A percentile compares a stretch with the other conserved stretches of the same genome.
Conservation (phyloP, 1,284 basidiomycete species). For the Uromyces viciae-fabae region DNA sequence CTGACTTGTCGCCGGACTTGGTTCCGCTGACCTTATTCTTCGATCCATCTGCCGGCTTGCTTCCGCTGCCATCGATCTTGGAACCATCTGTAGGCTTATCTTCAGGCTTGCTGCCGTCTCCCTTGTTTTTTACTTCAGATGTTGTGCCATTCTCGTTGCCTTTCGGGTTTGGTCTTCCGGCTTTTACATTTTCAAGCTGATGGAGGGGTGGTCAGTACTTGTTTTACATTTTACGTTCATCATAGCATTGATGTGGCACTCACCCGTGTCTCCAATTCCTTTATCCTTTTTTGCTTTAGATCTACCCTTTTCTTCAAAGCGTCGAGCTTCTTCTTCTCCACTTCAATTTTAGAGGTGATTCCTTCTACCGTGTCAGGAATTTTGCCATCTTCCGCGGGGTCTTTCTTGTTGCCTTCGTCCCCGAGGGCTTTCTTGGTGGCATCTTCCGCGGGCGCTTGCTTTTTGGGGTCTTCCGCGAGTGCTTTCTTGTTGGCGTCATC, state of each 20-base stretch:
- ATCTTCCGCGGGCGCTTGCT: background rate
- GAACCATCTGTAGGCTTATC: no score
- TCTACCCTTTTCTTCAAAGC: background rate
- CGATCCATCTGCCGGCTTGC: no score
- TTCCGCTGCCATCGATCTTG: no score
- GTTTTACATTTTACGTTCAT: no score
- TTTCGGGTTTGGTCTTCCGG: no score
- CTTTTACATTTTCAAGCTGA: no score
- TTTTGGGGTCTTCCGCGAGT: background rate
- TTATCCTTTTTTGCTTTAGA: background rate
- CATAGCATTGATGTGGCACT: background rate
- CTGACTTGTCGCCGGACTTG: no score
- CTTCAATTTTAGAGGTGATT: background rate
- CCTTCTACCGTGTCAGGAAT: background rate
- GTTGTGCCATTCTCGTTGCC: no score
- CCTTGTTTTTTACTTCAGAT: no score
- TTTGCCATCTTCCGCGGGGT: background rate
- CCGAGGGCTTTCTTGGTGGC: background rate
- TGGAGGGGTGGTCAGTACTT: no score
- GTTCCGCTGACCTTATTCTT: no score
- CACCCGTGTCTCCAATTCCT: background rate
- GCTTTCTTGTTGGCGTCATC: background rate
- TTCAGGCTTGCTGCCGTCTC: no score
- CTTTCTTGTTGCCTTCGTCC: background rate
- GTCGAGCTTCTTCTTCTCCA: background rate